Percentiles rank a stretch among this genome's conserved stretches.
These are phyloP conservation scores for Zygoascus hellenicus DNA, from an alignment of 1,139 yeast genomes.

Conservation along the genomic window DNA sequence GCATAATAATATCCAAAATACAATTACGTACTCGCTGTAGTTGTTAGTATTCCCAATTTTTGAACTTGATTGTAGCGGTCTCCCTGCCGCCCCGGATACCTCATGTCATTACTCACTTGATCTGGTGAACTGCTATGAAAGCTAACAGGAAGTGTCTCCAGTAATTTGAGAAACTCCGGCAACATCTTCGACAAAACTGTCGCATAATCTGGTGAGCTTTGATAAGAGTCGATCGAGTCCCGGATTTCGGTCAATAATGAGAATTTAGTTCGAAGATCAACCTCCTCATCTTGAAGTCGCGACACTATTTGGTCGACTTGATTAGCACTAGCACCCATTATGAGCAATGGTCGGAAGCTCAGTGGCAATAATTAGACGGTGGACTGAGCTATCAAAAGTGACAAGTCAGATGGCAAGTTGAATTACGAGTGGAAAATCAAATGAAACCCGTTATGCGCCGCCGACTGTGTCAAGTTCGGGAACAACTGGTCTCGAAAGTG, in stretches of 20 bases:
- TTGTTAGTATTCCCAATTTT: neutral
- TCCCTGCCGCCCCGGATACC: neutral
- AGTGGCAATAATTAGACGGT: neutral
- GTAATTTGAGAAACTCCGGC: constrained; percentile 36
- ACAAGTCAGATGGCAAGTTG: neutral
- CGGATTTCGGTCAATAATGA: constrained; percentile 72
- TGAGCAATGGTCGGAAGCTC: neutral
- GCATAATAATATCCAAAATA: constrained; percentile 70
- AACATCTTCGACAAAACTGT: constrained; percentile 28
- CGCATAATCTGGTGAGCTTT: constrained; percentile 74
- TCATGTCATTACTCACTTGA: constrained; percentile 25
- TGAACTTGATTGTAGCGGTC: too few relatives aligned
- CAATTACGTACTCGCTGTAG: constrained; percentile 55
- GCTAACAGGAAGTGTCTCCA: constrained; percentile 71
- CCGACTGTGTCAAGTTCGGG: too few relatives aligned
- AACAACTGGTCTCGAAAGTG: too few relatives aligned
- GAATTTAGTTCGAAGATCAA: constrained; percentile 51
- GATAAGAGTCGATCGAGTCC: constrained; percentile 79
- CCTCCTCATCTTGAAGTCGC: constrained; percentile 46
- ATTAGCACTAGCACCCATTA: constrained; percentile 12
- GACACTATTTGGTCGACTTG: constrained; percentile 59
- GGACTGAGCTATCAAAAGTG: neutral
- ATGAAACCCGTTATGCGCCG: too few relatives aligned
- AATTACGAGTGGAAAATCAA: too few relatives aligned
- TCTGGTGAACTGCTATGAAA: constrained; percentile 34